Percentiles rank a stretch among this genome's conserved stretches.
Conservation (phyloP, 2,329 filamentous ascomycete species). For the Curvularia spicifera region DNA sequence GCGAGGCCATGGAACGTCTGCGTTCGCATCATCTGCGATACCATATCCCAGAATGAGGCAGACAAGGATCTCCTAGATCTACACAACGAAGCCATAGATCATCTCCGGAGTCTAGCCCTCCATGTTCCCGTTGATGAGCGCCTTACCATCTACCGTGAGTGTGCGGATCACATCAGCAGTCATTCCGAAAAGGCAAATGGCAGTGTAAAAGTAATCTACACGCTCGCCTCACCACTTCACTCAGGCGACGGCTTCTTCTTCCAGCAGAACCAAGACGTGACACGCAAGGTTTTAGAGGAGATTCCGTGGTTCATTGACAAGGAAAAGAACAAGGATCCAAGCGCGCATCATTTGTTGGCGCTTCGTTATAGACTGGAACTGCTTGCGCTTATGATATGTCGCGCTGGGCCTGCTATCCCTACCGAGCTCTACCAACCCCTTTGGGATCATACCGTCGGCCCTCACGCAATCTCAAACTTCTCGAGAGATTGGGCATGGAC, state of each 20-base stretch:
- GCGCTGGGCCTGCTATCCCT: constrained; percentile 68
- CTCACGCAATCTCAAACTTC: constrained; percentile 62
- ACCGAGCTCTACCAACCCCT: constrained; percentile 67
- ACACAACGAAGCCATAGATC: constrained; percentile 67
- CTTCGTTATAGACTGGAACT: constrained; percentile 58
- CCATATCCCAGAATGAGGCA: constrained; percentile 63
- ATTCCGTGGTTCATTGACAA: constrained; percentile 44
- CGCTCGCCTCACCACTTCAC: constrained; percentile 23
- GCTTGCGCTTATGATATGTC: constrained; percentile 63
- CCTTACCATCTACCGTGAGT: constrained; percentile 68
- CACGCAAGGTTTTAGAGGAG: constrained; percentile 48
- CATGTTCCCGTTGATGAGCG: constrained; percentile 65
- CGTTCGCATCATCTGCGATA: constrained; percentile 74
- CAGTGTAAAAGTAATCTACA: constrained; percentile 68
- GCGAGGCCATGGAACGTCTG: constrained; percentile 61
- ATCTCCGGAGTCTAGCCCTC: constrained; percentile 67
- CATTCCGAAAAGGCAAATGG: constrained; percentile 71
- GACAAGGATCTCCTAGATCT: constrained; percentile 67
- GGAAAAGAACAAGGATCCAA: constrained; percentile 24
- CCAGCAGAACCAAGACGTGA: constrained; percentile 32
- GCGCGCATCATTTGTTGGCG: constrained; percentile 25
- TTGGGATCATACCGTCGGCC: constrained; percentile 76
- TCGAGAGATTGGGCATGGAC: constrained; percentile 73
- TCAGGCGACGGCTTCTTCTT: constrained; percentile 34
- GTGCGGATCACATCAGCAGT: constrained; percentile 70